Percentiles rank a stretch among this genome's conserved stretches.
Conservation (phyloP, 805 yeast genomes). For the Metschnikowia lochheadii region DNA sequence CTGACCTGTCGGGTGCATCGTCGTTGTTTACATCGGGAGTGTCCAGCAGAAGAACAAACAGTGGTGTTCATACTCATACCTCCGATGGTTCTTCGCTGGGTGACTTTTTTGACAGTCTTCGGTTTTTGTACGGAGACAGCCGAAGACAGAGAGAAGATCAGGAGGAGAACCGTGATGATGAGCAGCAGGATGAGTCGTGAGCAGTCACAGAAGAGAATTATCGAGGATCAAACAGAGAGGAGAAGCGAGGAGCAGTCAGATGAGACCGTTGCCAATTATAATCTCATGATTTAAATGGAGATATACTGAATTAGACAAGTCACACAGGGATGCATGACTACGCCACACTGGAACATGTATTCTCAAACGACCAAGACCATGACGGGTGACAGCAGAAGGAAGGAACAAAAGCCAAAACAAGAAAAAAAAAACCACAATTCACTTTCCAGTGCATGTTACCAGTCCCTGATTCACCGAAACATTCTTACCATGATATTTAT, state of each 20-base stretch:
- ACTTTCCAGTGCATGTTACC: not conserved
- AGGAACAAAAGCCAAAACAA: not conserved
- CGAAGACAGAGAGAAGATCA: not conserved
- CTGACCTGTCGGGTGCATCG: slow-evolving; percentile 5
- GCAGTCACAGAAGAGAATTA: not conserved
- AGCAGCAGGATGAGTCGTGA: not conserved
- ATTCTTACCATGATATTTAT: not conserved
- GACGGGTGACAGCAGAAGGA: not conserved
- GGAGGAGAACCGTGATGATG: not conserved
- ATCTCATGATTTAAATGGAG: not conserved
- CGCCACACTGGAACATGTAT: too few relatives aligned
- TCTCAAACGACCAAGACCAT: not conserved
- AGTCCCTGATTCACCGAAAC: not conserved
- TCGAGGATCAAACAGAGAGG: not conserved
- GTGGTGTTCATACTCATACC: slow-evolving; percentile 40
- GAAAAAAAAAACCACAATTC: too few relatives aligned
- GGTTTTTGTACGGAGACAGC: not conserved
- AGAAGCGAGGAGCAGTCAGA: not conserved
- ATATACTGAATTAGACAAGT: not conserved
- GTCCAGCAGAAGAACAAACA: slow-evolving; percentile 42
- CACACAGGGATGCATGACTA: too few relatives aligned
- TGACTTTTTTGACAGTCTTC: slow-evolving; percentile 2
- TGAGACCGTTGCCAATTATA: not conserved
- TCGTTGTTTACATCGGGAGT: slow-evolving; percentile 45
- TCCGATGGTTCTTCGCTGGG: slow-evolving; percentile 10